A percentile compares a stretch with the other conserved stretches of the same genome.
Evolutionary conservation across 2,329 filamentous ascomycete species (phyloP).

Genomic region (Sporothrix euskadiensis): DNA sequence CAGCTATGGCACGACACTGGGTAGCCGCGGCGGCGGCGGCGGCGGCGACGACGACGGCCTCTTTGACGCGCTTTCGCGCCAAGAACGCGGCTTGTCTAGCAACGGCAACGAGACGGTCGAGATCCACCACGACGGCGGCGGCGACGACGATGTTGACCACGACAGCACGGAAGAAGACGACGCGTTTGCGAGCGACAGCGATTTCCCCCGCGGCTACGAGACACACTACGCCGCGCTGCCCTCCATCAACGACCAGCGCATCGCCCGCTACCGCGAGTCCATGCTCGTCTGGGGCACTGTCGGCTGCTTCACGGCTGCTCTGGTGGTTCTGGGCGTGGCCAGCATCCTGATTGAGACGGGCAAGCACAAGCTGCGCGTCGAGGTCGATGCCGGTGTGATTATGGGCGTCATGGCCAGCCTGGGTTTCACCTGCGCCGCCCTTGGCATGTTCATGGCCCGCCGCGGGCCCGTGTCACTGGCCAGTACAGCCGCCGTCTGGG

Average conservation of each 20-base stretch:
- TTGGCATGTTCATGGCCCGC: slow-evolving; percentile 60
- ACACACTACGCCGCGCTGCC: slow-evolving; percentile 57
- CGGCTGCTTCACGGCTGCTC: slow-evolving; percentile 58
- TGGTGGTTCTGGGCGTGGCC: slow-evolving; percentile 65
- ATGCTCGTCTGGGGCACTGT: slow-evolving; percentile 57
- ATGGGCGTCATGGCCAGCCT: slow-evolving; percentile 68
- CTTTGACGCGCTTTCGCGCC: slow-evolving; percentile 2
- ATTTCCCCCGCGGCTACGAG: slow-evolving; percentile 54
- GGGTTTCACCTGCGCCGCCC: slow-evolving; percentile 61
- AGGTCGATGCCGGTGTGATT: slow-evolving; percentile 72
- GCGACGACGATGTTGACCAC: slow-evolving; percentile 32
- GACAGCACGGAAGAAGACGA: slow-evolving; percentile 49
- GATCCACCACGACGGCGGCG: slow-evolving; percentile 12
- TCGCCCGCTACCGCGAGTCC: slow-evolving; percentile 53
- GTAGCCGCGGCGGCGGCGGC: background rate
- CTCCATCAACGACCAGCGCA: slow-evolving; percentile 53
- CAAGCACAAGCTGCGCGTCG: slow-evolving; percentile 64
- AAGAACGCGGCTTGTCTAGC: background rate
- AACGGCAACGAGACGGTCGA: background rate
- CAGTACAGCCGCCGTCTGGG: slow-evolving; percentile 48
- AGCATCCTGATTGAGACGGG: slow-evolving; percentile 67
- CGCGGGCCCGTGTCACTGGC: slow-evolving; percentile 46
- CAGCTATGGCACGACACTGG: slow-evolving; percentile 31
- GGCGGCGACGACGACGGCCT: background rate
- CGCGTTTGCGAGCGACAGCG: slow-evolving; percentile 43